Evolutionary conservation across 2,329 filamentous ascomycete genomes (phyloP).

Genomic region (Hypomyces rosellus): DNA sequence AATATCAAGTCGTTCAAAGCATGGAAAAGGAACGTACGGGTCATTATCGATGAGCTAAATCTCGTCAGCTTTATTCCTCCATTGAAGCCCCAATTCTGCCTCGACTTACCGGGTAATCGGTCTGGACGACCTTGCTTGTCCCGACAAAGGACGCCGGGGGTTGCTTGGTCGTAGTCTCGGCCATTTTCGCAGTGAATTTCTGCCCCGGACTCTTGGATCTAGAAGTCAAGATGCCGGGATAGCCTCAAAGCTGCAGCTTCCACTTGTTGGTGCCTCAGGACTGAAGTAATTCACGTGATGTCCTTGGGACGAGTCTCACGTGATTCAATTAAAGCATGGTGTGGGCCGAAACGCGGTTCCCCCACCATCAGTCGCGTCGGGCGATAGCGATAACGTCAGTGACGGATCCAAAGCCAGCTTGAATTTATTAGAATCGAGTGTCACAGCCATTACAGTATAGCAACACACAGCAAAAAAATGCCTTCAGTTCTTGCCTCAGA

Average conservation of each 20-base stretch:
- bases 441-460: background rate
- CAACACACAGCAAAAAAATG: constrained; percentile 11
- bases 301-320: background rate
- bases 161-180: constrained; percentile 34
- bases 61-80: constrained; percentile 13
- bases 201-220: constrained; percentile 21
- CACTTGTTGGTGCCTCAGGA: constrained; percentile 25
- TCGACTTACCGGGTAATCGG: constrained; percentile 75
- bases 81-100: constrained; percentile 16
- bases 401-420: background rate
- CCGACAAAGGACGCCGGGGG: constrained; percentile 29
- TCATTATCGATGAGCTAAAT: constrained; percentile 95
- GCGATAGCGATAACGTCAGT: background rate
- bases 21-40: constrained; percentile 57
- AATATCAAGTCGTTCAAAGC: background rate
- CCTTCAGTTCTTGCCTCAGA: constrained; percentile 18
- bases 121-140: constrained; percentile 66
- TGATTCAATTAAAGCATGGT: constrained; percentile 7
- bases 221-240: constrained; percentile 19
- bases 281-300: constrained; percentile 23
- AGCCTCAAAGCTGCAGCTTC: constrained; percentile 19
- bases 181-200: constrained; percentile 28
- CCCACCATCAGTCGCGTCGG: constrained; percentile 14
- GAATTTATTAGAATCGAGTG: background rate
- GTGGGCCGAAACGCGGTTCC: constrained; percentile 10